A percentile compares a stretch with the other conserved stretches of the same genome.
Conservation (phyloP, 441 rosid genomes). For the Kokia cookei region DNA sequence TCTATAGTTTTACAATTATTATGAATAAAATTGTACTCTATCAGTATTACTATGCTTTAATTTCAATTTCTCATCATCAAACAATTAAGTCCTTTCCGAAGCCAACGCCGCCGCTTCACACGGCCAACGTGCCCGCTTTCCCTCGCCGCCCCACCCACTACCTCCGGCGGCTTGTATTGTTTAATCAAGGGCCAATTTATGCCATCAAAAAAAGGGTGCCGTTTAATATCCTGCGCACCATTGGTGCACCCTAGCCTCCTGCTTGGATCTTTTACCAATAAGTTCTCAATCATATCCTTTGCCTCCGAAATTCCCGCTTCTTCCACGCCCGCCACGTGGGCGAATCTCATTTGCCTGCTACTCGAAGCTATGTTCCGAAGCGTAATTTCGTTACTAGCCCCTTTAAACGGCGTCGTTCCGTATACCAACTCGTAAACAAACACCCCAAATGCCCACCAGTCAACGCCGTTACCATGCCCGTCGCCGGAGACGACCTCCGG, state of each 20-base stretch:
- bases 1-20: conserved; percentile 20
- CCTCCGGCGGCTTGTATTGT: conserved; percentile 54
- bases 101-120: conserved; percentile 24
- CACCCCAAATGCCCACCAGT: conserved; percentile 78
- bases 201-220: conserved; percentile 54
- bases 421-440: conserved; percentile 44
- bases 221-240: conserved; percentile 57
- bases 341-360: conserved; percentile 23
- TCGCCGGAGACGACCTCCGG: conserved; percentile 52
- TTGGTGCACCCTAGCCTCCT: conserved; percentile 48
- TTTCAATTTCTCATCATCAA: conserved; percentile 21
- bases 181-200: conserved; percentile 67
- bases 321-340: conserved; percentile 18
- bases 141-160: conserved; percentile 32
- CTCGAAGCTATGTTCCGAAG: conserved; percentile 52
- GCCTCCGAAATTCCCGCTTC: conserved; percentile 39
- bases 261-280: conserved; percentile 48
- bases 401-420: conserved; percentile 61
- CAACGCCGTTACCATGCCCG: conserved; percentile 63
- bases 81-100: conserved; percentile 20
- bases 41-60: conserved; percentile 16
- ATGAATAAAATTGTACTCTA: conserved; percentile 15
- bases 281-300: conserved; percentile 42
- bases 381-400: conserved; percentile 44
- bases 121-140: conserved; percentile 18